Percentiles rank a stretch among this genome's conserved stretches.
These are phyloP conservation scores for Ascochyta koolunga DNA, from an alignment of 2,329 filamentous ascomycete species.

Conservation along the genomic window DNA sequence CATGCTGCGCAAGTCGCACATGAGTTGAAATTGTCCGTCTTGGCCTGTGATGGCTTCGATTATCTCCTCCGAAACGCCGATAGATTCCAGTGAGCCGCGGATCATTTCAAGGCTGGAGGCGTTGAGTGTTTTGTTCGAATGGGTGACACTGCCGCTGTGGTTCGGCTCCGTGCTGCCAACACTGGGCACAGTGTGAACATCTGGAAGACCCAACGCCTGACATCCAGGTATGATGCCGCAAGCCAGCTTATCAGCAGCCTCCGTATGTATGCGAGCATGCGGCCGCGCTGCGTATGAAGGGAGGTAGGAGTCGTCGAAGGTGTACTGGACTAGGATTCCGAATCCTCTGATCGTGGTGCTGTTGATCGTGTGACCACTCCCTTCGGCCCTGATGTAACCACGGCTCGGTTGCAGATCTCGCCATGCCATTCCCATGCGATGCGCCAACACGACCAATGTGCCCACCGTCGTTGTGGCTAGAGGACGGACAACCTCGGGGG, in stretches of 20 bases:
- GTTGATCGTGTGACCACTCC: background rate
- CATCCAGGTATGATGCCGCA: conserved; percentile 10
- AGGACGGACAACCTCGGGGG: conserved; percentile 15
- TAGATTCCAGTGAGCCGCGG: background rate
- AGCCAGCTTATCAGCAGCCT: conserved; percentile 3
- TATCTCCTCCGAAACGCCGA: background rate
- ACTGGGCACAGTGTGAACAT: background rate
- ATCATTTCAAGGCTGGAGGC: background rate
- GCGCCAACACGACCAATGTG: conserved; percentile 4
- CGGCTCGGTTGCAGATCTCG: background rate
- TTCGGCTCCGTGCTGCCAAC: background rate
- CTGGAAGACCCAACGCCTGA: background rate
- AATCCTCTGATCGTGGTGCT: background rate
- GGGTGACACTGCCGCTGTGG: background rate
- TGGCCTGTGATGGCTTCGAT: background rate
- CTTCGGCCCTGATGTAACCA: background rate
- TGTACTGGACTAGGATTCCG: background rate
- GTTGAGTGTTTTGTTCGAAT: background rate
- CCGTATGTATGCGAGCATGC: conserved; percentile 1
- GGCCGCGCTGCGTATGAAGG: background rate
- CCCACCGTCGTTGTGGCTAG: conserved; percentile 7
- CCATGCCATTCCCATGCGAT: conserved; percentile 10
- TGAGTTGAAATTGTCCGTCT: background rate
- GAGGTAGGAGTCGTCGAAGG: background rate
- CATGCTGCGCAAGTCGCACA: background rate